Evolutionary conservation across 805 yeast genomes (phyloP), one percentile per base, ranked within the genome.

Genomic region (Yarrowia bubula): DNA sequence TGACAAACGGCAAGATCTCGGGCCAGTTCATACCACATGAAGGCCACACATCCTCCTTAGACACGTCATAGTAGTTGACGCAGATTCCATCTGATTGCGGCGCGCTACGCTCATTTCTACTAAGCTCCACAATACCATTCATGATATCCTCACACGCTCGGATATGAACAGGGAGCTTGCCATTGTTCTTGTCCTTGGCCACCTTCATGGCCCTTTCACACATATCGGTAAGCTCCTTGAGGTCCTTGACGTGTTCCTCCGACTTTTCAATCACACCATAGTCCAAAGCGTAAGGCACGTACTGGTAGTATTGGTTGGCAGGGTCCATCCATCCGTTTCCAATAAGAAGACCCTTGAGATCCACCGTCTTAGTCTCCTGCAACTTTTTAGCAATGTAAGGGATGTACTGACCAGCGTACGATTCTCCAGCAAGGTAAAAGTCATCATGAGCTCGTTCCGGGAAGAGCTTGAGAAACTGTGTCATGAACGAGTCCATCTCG

Each of bases 311-410:
- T 78, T 95, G 99, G 47, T 83, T 82, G 68, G 86, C 84, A 1
- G 98, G 98, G 53, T 91, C 92, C 13, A 92, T 84, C 96, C 97
- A 93, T 1, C 97, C 98, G 76, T 93, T 93, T 14, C 97, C 97
- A 66, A 95, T 87, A 68, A 92, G 69, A 8, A 91, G 73, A 0
- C 93, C 95, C 67, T 83, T 79, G 66, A 92, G 74, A 65, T 86
- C 79, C 39, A 81, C 68, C 3, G 69, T 58, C 6, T 68, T 58
- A 17, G 77, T 68, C 55, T 72, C 48, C 42, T 72, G 66, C 5
- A 93, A 79, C 1, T 84, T 85, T 42, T 83, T 78, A 0, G 93
- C 96, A 67, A 92, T 84, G 74, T 88, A 90, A 0, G 99, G 98
- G 64, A 95, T 89, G 73, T 91, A 95, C 74, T 95, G 98, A 18